Evolutionary conservation across 768 basidiomycete genomes (phyloP).

Genomic region (Trametes elegans): DNA sequence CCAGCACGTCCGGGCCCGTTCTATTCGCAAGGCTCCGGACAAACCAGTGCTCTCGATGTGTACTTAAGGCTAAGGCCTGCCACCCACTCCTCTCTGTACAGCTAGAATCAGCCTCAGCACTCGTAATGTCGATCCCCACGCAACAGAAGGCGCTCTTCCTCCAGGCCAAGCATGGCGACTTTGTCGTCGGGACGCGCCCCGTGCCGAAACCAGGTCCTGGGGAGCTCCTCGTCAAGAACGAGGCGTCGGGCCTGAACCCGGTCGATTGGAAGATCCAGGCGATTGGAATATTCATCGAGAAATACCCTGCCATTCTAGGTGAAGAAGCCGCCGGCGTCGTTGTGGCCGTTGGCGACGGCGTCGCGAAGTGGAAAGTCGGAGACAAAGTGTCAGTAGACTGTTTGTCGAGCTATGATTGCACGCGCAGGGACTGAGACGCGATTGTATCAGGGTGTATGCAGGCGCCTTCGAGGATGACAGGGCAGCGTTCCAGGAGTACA

Average conservation of each 20-base stretch:
- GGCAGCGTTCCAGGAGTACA: slow-evolving; percentile 20
- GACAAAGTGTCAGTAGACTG: slow-evolving; percentile 29
- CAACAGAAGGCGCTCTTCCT: slow-evolving; percentile 21
- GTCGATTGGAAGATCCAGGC: slow-evolving; percentile 22
- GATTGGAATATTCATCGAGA: slow-evolving; percentile 21
- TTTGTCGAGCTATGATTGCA: too few relatives aligned
- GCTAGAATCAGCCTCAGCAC: background rate
- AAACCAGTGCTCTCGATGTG: too few relatives aligned
- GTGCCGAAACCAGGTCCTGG: slow-evolving; percentile 36
- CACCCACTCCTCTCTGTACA: background rate
- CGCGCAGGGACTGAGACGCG: background rate
- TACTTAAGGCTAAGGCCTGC: background rate
- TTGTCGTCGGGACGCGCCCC: background rate
- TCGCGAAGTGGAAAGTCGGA: slow-evolving; percentile 30
- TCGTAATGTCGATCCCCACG: background rate
- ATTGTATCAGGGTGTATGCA: slow-evolving; percentile 11
- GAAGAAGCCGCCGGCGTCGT: slow-evolving; percentile 17
- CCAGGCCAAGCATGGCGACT: slow-evolving; percentile 6
- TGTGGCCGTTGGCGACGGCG: slow-evolving; percentile 34
- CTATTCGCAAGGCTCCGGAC: too few relatives aligned
- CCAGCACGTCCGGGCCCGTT: too few relatives aligned
- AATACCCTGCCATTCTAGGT: slow-evolving; percentile 26
- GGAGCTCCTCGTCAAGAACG: slow-evolving; percentile 42
- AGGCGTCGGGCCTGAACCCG: slow-evolving; percentile 45
- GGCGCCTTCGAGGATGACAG: slow-evolving; percentile 10